Evolutionary conservation across 768 basidiomycete genomes (phyloP).

Genomic region (Chalciporus pseudorubinellus): DNA sequence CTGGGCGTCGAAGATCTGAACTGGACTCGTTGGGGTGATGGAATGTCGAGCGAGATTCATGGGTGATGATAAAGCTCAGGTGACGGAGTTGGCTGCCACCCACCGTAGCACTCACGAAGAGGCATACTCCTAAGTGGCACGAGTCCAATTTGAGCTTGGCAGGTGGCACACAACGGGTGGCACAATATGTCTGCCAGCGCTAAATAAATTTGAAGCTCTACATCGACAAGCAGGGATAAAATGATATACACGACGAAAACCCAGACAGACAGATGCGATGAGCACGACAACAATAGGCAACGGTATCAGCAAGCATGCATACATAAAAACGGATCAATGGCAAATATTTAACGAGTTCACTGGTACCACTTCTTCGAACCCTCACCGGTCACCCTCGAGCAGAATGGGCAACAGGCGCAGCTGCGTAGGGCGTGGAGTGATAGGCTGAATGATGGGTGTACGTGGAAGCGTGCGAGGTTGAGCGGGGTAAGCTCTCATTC

Average conservation of each 20-base stretch:
- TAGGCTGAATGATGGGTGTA: slow-evolving; percentile 29
- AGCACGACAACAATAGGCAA: slow-evolving; percentile 16
- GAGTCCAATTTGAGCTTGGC: neutral
- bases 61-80: slow-evolving; percentile 27
- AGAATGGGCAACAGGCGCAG: slow-evolving; percentile 29
- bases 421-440: slow-evolving; percentile 24
- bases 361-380: neutral
- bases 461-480: slow-evolving; percentile 19
- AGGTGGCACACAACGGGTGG: too few relatives aligned
- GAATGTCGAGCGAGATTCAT: slow-evolving; percentile 89
- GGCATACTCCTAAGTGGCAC: slow-evolving; percentile 16
- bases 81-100: neutral
- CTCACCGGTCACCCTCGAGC: slow-evolving; percentile 30
- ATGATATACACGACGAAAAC: slow-evolving; percentile 21
- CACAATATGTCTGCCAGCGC: neutral
- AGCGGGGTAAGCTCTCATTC: slow-evolving; percentile 34
- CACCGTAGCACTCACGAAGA: neutral
- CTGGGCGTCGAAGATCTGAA: slow-evolving; percentile 72
- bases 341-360: slow-evolving; percentile 21
- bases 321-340: slow-evolving; percentile 11
- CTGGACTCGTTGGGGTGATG: slow-evolving; percentile 72
- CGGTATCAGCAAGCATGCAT: slow-evolving; percentile 27
- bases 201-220: slow-evolving; percentile 9
- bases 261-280: slow-evolving; percentile 10
- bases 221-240: neutral